Conservation (phyloP, 768 basidiomycete species). For the Tricholoma flavovirens region DNA sequence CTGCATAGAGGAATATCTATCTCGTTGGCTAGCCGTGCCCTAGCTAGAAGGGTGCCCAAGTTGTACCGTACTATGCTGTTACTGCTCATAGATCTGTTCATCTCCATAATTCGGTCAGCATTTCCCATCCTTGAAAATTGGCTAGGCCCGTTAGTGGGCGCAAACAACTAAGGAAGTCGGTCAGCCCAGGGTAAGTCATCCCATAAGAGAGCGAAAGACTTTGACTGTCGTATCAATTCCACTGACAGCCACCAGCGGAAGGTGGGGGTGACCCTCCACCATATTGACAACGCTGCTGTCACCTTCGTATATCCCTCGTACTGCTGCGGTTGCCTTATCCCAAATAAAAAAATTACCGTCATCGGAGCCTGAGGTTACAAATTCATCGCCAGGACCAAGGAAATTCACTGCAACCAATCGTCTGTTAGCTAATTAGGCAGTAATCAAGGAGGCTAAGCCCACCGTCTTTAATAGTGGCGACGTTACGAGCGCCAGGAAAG, state of each 20-base stretch:
- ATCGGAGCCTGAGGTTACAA: conserved; percentile 78
- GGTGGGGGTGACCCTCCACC: conserved; percentile 74
- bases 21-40: conserved; percentile 18
- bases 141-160: conserved; percentile 44
- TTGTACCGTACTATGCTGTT: conserved; percentile 24
- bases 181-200: conserved; percentile 1
- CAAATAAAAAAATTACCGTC: conserved; percentile 88
- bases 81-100: conserved; percentile 40
- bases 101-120: conserved; percentile 48
- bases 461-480: conserved; percentile 88
- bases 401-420: conserved; percentile 61
- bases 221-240: conserved; percentile 87
- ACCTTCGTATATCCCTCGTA: conserved; percentile 80
- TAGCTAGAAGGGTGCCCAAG: conserved; percentile 22
- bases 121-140: conserved; percentile 49
- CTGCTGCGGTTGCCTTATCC: conserved; percentile 57
- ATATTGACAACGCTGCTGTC: conserved; percentile 80
- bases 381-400: conserved; percentile 73
- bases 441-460: conserved; percentile 17
- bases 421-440: background rate
- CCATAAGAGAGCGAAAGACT: conserved; percentile 28
- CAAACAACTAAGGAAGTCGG: conserved; percentile 49
- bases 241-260: conserved; percentile 80
- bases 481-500: conserved; percentile 69
- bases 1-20: conserved; percentile 20